Evolutionary conservation across 2,329 filamentous ascomycete genomes (phyloP).

Genomic region (Microcera coccophila): DNA sequence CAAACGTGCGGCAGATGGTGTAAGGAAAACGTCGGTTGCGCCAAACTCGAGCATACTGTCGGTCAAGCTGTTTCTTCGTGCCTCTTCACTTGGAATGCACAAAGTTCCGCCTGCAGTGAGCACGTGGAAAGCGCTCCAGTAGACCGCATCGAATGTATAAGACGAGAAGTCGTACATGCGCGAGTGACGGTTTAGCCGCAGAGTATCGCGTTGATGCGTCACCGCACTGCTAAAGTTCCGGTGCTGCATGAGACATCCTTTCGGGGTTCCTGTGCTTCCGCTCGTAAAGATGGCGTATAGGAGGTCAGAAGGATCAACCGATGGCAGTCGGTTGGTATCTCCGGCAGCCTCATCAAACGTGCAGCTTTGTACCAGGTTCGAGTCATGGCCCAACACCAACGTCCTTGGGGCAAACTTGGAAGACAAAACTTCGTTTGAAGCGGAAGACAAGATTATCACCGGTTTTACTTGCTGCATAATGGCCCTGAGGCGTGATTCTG

Average conservation of each 20-base stretch:
- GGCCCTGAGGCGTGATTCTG: not conserved
- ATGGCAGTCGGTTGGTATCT: too few relatives aligned
- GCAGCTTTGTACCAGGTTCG: not conserved
- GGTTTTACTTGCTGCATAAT: not conserved
- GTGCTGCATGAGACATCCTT: slow-evolving; percentile 19
- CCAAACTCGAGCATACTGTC: too few relatives aligned
- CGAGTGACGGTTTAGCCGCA: not conserved
- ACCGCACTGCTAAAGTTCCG: not conserved
- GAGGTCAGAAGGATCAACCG: slow-evolving; percentile 1
- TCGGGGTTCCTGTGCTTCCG: slow-evolving; percentile 17
- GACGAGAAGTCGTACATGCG: slow-evolving; percentile 1
- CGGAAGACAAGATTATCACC: not conserved
- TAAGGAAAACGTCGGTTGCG: too few relatives aligned
- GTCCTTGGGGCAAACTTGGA: not conserved
- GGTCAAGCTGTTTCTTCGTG: not conserved
- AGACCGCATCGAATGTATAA: slow-evolving; percentile 7
- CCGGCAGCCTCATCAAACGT: too few relatives aligned
- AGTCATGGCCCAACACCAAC: not conserved
- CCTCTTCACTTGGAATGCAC: slow-evolving; percentile 8
- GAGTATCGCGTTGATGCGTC: not conserved
- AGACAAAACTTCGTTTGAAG: not conserved
- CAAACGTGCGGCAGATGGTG: slow-evolving; percentile 8
- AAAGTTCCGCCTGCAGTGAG: slow-evolving; percentile 4
- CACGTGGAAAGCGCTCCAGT: slow-evolving; percentile 1
- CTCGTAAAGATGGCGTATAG: slow-evolving; percentile 22